phyloP scores from a whole-genome alignment of 139 green algal genomes.

The Chlamydomonas incerta region DNA sequence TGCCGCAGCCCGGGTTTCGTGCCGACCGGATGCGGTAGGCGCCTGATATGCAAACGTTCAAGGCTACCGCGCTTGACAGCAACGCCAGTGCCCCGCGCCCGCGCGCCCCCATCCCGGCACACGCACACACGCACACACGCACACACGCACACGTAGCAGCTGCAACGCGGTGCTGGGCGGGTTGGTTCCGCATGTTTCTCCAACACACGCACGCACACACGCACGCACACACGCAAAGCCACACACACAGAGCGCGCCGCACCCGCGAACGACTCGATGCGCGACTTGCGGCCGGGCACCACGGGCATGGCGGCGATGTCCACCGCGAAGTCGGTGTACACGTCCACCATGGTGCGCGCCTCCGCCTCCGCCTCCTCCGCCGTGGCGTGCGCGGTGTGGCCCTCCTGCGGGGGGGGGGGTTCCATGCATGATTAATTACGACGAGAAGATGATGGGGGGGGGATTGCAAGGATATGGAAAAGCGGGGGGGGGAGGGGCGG shows the following conservation, averaged over 20 bases:
- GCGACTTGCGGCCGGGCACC: conserved; percentile 92
- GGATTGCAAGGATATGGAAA: background rate
- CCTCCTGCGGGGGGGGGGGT: conserved; percentile 85
- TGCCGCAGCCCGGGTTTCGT: no score
- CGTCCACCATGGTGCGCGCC: conserved; percentile 78
- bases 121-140: no score
- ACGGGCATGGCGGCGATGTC: conserved; percentile 94
- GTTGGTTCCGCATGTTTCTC: no score
- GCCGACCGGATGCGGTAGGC: no score
- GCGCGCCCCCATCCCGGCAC: no score
- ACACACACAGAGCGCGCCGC: background rate
- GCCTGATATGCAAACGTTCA: no score
- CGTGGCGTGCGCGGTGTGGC: conserved; percentile 97
- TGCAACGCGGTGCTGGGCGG: no score
- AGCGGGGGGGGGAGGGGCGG: no score
- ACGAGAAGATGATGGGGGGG: background rate
- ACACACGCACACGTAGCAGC: no score
- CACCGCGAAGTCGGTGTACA: conserved; percentile 70
- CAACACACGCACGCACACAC: background rate
- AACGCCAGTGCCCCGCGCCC: no score
- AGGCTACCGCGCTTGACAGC: no score
- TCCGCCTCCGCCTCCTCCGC: conserved; percentile 93
- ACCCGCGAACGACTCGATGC: conserved; percentile 90
- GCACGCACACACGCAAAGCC: background rate
- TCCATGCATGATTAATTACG: background rate